phyloP scores from a whole-genome alignment of 2,329 filamentous ascomycete species.

The Monosporascus sp. region DNA sequence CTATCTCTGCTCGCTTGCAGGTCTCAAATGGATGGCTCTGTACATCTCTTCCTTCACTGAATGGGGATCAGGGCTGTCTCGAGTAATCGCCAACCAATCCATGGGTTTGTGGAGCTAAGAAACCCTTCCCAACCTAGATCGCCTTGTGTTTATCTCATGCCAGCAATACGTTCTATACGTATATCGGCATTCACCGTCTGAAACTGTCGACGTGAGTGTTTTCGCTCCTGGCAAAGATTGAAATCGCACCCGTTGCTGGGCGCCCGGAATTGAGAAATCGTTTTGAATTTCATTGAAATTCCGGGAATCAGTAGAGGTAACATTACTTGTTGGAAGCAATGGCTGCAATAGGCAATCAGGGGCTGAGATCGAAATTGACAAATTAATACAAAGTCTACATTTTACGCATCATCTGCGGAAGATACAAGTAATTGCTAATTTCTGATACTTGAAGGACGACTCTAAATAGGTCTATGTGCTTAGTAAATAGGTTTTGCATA shows the following conservation, averaged over 20 bases:
- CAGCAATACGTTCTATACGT: slow-evolving; percentile 26
- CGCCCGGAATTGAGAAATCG: slow-evolving; percentile 50
- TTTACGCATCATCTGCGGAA: too few species aligned
- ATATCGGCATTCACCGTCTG: slow-evolving; percentile 46
- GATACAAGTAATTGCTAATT: too few species aligned
- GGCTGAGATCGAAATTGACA: too few species aligned
- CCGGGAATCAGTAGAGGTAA: slow-evolving; percentile 57
- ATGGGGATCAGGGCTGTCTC: too few species aligned
- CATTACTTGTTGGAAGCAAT: slow-evolving; percentile 26
- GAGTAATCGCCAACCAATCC: too few species aligned
- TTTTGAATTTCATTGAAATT: slow-evolving; percentile 48
- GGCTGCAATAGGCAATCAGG: too few species aligned
- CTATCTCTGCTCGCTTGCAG: neutral
- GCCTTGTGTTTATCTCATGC: slow-evolving; percentile 11
- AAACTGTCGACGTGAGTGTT: slow-evolving; percentile 46
- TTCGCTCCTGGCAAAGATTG: slow-evolving; percentile 52
- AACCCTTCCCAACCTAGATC: neutral
- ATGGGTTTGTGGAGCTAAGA: slow-evolving; percentile 1
- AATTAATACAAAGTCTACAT: too few species aligned
- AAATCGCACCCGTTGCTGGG: slow-evolving; percentile 49
- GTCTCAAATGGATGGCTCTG: neutral
- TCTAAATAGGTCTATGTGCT: too few species aligned
- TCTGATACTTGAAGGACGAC: fast-evolving
- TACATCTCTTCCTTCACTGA: too few species aligned
- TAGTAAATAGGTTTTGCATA: too few species aligned